Base-by-base conservation (phyloP, 805 yeast species). In the Yarrowia osloensis region DNA sequence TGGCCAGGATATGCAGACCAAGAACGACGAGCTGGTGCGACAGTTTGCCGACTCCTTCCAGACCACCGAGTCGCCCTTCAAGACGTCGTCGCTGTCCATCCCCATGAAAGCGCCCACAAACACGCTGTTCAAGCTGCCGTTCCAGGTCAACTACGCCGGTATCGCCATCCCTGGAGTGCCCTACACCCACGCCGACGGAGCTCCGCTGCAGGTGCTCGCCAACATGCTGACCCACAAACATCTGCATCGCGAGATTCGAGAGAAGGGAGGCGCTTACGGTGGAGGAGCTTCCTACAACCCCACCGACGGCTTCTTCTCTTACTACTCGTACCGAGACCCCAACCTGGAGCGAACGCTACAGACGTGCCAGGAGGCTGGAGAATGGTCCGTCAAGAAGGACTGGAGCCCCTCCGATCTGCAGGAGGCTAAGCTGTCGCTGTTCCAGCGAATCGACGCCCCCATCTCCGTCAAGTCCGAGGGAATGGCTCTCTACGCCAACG, bases 261-360 rank as follows among this genome's bases (percentile, higher is more conserved):
- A 95, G 74, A 86, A 94, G 73, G 97, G 97, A 67, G 99, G 99
- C 68, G 99, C 99, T 0, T 95, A 95, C 74, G 99, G 99, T 8
- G 98, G 97, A 6, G 99, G 99, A 4, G 89, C 96, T 4, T 79
- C 84, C 8, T 95, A 88, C 75, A 90, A 88, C 74, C 91, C 94
- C 0, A 75, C 90, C 24, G 91, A 89, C 62, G 98, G 98, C 0
- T 72, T 87, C 2, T 85, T 94, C 73, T 84, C 89, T 37, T 91
- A 83, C 78, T 95, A 89, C 78, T 92, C 98, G 0, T 95, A 94
- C 79, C 84, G 99, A 71, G 99, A 95, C 76, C 99, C 99, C 19
- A 88, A 90, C 70, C 91, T 97, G 0, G 74, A 82, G 42, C 84
- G 86, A 70, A 88, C 97, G 1, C 75, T 90, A 12, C 77, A 80